phyloP scores from a whole-genome alignment of 371 early-diverging fungal genomes.

The Mucor piriformis region DNA sequence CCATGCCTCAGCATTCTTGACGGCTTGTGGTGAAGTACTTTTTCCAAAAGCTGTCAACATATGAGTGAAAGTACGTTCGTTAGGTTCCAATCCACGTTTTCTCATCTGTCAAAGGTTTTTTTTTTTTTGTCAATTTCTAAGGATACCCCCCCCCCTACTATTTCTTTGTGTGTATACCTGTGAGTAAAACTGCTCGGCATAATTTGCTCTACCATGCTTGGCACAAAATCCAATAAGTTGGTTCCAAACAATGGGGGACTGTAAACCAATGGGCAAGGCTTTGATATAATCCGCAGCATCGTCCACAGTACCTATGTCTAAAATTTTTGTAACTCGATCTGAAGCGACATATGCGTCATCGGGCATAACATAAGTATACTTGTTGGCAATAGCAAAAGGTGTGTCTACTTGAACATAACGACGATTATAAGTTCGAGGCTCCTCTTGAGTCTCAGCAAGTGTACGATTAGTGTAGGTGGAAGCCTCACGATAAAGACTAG shows the following conservation, averaged over 20 bases:
- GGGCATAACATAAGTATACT: constrained; percentile 24
- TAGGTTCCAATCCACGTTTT: constrained; percentile 35
- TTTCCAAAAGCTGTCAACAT: constrained; percentile 25
- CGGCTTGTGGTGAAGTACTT: constrained; percentile 30
- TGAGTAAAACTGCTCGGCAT: constrained; percentile 22
- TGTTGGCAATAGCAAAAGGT: constrained; percentile 19
- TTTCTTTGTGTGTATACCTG: constrained; percentile 16
- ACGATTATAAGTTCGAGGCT: not conserved
- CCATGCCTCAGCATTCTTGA: constrained; percentile 29
- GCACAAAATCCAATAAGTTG: constrained; percentile 30
- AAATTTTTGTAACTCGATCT: constrained; percentile 11
- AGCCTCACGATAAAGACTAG: not conserved
- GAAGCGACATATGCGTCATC: constrained; percentile 30
- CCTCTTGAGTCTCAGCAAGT: not conserved
- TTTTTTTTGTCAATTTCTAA: not conserved
- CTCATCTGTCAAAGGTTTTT: constrained; percentile 16
- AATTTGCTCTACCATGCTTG: constrained; percentile 18
- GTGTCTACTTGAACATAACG: constrained; percentile 26
- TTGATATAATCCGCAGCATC: constrained; percentile 27
- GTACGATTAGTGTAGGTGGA: not conserved
- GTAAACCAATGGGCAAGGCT: constrained; percentile 25
- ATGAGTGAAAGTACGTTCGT: constrained; percentile 39
- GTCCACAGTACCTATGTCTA: constrained; percentile 15
- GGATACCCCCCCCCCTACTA: too few relatives aligned
- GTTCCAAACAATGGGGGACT: constrained; percentile 32